These are phyloP conservation scores for Thuja plicata DNA, from an alignment of 83 land plant species.

Conservation along the genomic window DNA sequence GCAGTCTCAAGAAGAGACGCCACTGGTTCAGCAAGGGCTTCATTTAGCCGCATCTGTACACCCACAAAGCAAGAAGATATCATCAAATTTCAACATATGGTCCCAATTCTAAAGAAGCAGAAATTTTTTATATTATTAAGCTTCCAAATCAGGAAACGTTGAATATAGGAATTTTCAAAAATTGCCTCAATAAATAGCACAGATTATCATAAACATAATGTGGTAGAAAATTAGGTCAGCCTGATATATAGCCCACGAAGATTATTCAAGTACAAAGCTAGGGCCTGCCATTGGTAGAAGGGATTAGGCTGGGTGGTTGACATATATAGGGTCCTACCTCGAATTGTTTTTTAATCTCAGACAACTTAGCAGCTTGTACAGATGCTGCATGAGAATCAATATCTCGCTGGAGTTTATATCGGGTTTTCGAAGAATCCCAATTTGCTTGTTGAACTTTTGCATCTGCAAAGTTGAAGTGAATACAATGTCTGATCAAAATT, in stretches of 20 bases:
- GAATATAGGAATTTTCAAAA: neutral
- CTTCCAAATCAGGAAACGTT: conserved; percentile 8
- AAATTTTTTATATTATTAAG: neutral
- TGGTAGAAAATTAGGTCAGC: neutral
- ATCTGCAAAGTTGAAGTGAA: conserved; percentile 41
- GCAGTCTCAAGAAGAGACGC: conserved; percentile 69
- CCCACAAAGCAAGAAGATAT: neutral
- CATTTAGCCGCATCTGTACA: conserved; percentile 44
- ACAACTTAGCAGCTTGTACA: conserved; percentile 45
- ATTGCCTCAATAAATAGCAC: neutral
- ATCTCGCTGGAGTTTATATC: conserved; percentile 78
- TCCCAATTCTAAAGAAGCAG: conserved; percentile 1
- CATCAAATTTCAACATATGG: neutral
- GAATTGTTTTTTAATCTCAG: conserved; percentile 36
- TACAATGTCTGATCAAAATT: neutral
- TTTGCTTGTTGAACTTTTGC: conserved; percentile 49
- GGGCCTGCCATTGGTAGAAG: neutral
- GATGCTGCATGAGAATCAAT: conserved; percentile 63
- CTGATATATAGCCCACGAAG: neutral
- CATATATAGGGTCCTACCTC: conserved; percentile 43
- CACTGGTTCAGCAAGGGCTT: conserved; percentile 55
- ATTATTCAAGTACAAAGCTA: neutral
- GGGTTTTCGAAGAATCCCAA: conserved; percentile 71
- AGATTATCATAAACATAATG: neutral
- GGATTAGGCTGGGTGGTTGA: neutral